These are phyloP conservation scores for Pichia sp. DNA, from an alignment of 1,139 yeast genomes.

Conservation along the genomic window DNA sequence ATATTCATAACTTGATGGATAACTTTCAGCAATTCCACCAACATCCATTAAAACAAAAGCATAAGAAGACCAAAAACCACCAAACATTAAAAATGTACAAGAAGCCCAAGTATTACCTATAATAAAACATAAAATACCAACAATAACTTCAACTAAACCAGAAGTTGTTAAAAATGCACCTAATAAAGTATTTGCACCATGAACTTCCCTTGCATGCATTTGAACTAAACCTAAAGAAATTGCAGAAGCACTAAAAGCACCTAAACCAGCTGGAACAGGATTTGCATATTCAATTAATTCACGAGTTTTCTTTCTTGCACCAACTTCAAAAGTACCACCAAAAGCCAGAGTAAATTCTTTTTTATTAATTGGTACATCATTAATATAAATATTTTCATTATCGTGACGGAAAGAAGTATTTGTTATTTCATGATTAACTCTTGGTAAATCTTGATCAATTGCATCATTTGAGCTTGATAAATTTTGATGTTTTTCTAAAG, in stretches of 20 bases:
- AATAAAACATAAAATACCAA: constrained; percentile 39
- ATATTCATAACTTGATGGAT: constrained; percentile 39
- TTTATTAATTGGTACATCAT: constrained; percentile 28
- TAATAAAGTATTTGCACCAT: constrained; percentile 33
- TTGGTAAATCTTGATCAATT: constrained; percentile 7
- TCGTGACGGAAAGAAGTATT: constrained; percentile 17
- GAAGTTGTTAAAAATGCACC: constrained; percentile 42
- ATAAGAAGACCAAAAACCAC: constrained; percentile 70
- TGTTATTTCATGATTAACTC: constrained; percentile 9
- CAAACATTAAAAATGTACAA: constrained; percentile 52
- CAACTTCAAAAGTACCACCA: constrained; percentile 30
- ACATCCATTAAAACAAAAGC: constrained; percentile 51
- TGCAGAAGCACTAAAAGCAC: constrained; percentile 29
- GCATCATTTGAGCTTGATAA: background rate
- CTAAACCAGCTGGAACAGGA: constrained; percentile 34
- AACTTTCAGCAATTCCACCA: constrained; percentile 50
- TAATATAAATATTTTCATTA: constrained; percentile 29
- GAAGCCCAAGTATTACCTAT: constrained; percentile 41
- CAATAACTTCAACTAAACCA: constrained; percentile 42
- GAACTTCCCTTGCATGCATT: constrained; percentile 34
- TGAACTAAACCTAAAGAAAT: constrained; percentile 30
- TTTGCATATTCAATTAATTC: constrained; percentile 28
- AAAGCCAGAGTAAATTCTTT: constrained; percentile 30
- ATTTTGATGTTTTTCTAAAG: constrained; percentile 21
- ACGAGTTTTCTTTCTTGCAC: constrained; percentile 24